Conservation (phyloP, 495 filamentous ascomycete genomes). For the Antarctomyces pellizariae region DNA sequence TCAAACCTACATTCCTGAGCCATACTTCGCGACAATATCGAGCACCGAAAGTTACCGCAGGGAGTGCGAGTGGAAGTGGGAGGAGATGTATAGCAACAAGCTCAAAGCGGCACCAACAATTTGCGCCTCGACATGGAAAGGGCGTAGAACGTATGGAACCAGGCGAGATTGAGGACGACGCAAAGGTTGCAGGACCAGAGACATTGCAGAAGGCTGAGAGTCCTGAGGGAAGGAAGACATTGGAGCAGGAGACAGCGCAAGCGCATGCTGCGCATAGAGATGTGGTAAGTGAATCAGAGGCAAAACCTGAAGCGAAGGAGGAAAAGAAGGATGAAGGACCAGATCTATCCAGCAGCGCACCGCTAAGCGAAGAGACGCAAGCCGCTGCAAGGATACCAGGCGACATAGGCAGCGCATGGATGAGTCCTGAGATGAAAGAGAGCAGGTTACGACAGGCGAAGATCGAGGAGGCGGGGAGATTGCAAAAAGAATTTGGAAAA, state of each 20-base stretch:
- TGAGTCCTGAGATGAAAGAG: background rate
- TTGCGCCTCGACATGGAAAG: constrained; percentile 33
- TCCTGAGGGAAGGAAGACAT: constrained; percentile 2
- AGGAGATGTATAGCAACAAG: constrained; percentile 18
- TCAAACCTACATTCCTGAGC: too few relatives aligned
- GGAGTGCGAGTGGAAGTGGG: constrained; percentile 10
- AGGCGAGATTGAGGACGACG: constrained; percentile 7
- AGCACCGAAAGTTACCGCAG: constrained; percentile 1
- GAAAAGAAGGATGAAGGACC: background rate
- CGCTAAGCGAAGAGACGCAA: constrained; percentile 9
- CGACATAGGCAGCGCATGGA: too few relatives aligned
- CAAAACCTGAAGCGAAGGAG: background rate
- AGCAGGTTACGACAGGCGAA: background rate
- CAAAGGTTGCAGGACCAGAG: constrained; percentile 4
- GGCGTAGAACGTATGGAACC: constrained; percentile 31
- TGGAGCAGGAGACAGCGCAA: background rate
- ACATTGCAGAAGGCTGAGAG: constrained; percentile 11
- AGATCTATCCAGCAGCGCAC: constrained; percentile 4
- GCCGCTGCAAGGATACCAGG: constrained; percentile 7
- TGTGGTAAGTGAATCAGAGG: background rate
- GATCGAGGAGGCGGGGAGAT: constrained; percentile 1
- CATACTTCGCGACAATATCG: constrained; percentile 5
- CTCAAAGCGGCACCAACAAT: constrained; percentile 9
- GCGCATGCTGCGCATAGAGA: constrained; percentile 1
- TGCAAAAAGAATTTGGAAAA: constrained; percentile 6